A percentile compares a stretch with the other conserved stretches of the same genome.
These are phyloP conservation scores for Mycena floridula DNA, from an alignment of 768 basidiomycete genomes.

Conservation along the genomic window DNA sequence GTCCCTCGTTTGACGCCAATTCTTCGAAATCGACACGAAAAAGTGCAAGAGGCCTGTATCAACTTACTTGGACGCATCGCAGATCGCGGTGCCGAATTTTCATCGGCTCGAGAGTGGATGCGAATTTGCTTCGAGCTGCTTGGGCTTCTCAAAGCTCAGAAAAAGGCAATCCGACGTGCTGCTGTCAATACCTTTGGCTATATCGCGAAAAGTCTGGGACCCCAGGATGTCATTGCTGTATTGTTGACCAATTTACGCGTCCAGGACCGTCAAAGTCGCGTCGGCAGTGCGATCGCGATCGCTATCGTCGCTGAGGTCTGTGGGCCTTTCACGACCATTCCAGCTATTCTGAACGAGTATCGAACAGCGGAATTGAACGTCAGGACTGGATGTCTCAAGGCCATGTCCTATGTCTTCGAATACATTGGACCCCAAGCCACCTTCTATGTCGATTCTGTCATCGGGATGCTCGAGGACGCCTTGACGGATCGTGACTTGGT, in stretches of 20 bases:
- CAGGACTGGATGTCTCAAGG: slow-evolving; percentile 97
- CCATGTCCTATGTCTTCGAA: slow-evolving; percentile 97
- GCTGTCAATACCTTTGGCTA: slow-evolving; percentile 99
- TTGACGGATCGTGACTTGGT: slow-evolving; percentile 97
- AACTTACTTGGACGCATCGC: slow-evolving; percentile 99
- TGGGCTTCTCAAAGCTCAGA: slow-evolving; percentile 96
- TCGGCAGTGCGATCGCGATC: slow-evolving; percentile 97
- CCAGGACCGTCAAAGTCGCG: slow-evolving; percentile 97
- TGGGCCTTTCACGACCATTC: slow-evolving; percentile 98
- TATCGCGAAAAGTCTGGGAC: slow-evolving; percentile 98
- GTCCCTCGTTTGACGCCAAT: slow-evolving; percentile 99
- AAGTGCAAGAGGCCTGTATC: slow-evolving; percentile 98
- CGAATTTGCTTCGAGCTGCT: slow-evolving; percentile 98
- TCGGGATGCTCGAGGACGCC: slow-evolving; percentile 97
- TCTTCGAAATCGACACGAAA: slow-evolving; percentile 96
- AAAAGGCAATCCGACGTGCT: slow-evolving; percentile 97
- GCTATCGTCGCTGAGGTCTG: slow-evolving; percentile 94
- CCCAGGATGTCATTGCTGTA: slow-evolving; percentile 95
- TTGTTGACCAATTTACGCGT: slow-evolving; percentile 94
- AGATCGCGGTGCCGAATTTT: slow-evolving; percentile 98
- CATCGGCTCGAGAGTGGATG: slow-evolving; percentile 99
- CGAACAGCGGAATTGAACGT: slow-evolving; percentile 98
- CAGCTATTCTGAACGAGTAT: slow-evolving; percentile 97
- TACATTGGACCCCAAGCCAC: slow-evolving; percentile 96
- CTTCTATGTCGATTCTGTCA: slow-evolving; percentile 95